phyloP scores from a whole-genome alignment of 140 eudicot genomes.

The Erigeron philadelphicus region DNA sequence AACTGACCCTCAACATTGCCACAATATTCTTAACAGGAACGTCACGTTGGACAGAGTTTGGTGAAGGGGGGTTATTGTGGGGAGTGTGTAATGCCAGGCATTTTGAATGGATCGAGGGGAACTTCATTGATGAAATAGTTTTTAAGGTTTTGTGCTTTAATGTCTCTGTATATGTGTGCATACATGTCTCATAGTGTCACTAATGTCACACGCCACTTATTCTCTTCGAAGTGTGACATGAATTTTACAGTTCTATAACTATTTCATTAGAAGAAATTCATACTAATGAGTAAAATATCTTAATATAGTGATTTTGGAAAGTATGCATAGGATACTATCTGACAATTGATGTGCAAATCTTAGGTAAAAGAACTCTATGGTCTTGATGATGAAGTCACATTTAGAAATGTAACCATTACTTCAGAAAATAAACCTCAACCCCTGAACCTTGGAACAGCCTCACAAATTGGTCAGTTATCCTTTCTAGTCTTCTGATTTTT shows the following conservation, averaged over 20 bases:
- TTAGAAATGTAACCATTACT: conserved; percentile 69
- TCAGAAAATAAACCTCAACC: conserved; percentile 89
- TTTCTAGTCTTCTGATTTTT: conserved; percentile 18
- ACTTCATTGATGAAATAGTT: conserved; percentile 54
- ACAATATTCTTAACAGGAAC: conserved; percentile 53
- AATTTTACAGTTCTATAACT: neutral
- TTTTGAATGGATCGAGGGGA: conserved; percentile 87
- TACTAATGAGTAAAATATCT: neutral
- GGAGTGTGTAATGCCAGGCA: conserved; percentile 79
- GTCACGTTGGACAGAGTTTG: conserved; percentile 88
- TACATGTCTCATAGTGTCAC: neutral
- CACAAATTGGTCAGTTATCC: conserved; percentile 74
- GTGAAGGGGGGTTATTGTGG: conserved; percentile 98
- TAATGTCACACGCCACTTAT: neutral
- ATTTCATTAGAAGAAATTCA: neutral
- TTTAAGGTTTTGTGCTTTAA: conserved; percentile 44
- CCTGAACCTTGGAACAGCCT: conserved; percentile 85
- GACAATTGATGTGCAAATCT: conserved; percentile 20
- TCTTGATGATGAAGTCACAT: conserved; percentile 64
- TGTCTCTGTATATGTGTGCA: conserved; percentile 12
- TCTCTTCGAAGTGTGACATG: no score
- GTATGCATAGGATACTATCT: neutral
- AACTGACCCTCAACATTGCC: neutral
- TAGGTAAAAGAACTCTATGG: conserved; percentile 96
- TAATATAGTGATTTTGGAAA: conserved; percentile 1